Percentiles rank a stretch among this genome's conserved stretches.
Conservation (phyloP, 768 basidiomycete genomes). For the Tremella yokohamensis region DNA sequence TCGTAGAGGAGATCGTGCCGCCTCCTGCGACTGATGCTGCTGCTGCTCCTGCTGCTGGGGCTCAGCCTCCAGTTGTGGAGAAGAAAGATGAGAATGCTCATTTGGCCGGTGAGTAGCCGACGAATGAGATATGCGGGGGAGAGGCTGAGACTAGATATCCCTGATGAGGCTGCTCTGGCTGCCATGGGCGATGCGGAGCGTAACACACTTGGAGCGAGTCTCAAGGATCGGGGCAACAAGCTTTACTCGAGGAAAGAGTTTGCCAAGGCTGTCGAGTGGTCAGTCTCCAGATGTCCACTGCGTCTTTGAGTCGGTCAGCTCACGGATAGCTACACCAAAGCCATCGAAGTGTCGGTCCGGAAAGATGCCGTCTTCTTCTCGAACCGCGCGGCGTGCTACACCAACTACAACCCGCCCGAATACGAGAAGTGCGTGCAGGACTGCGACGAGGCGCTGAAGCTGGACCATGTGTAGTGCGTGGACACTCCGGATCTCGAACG, state of each 20-base stretch:
- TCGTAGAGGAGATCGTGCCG: conserved; percentile 64
- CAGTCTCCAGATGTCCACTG: too few relatives aligned
- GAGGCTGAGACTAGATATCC: conserved; percentile 25
- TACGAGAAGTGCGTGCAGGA: conserved; percentile 78
- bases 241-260: conserved; percentile 54
- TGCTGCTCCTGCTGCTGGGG: too few relatives aligned
- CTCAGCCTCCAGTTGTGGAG: conserved; percentile 12
- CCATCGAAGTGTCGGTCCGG: conserved; percentile 54
- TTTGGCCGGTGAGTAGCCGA: conserved; percentile 27
- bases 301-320: too few relatives aligned
- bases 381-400: conserved; percentile 95
- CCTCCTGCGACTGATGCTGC: not conserved
- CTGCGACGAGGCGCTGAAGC: conserved; percentile 79
- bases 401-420: conserved; percentile 83
- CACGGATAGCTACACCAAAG: conserved; percentile 53
- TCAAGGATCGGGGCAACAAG: conserved; percentile 55
- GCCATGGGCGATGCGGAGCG: conserved; percentile 36
- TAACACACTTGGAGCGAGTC: conserved; percentile 58
- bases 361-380: conserved; percentile 91
- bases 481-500: not conserved
- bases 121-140: not conserved
- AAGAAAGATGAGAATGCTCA: conserved; percentile 16
- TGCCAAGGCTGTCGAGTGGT: conserved; percentile 51
- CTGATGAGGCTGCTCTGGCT: conserved; percentile 40
- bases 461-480: conserved; percentile 67